Evolutionary conservation across 2,329 filamentous ascomycete species (phyloP).

Genomic region (Ophiostoma pallidulum): DNA sequence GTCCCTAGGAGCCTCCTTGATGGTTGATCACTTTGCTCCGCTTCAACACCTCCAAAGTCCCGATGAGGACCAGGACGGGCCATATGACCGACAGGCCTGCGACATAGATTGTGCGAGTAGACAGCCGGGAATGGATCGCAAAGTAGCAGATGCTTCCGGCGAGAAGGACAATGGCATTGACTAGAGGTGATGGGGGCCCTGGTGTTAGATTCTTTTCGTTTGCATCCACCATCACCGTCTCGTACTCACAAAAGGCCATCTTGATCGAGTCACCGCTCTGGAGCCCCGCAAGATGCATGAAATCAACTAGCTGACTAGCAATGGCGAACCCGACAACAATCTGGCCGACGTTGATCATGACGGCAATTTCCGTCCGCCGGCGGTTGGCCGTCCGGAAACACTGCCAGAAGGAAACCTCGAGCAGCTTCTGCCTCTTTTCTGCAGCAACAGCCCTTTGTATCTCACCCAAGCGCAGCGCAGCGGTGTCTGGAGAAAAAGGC

Average conservation of each 20-base stretch:
- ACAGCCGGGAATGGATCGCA: slow-evolving; percentile 30
- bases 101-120: slow-evolving; percentile 35
- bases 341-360: slow-evolving; percentile 25
- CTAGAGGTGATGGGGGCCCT: too few relatives aligned
- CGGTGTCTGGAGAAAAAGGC: slow-evolving; percentile 20
- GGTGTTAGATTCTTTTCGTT: too few relatives aligned
- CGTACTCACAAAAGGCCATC: slow-evolving; percentile 24
- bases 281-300: slow-evolving; percentile 26
- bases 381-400: slow-evolving; percentile 40
- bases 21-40: slow-evolving; percentile 24
- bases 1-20: slow-evolving; percentile 26
- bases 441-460: slow-evolving; percentile 50
- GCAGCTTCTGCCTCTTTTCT: slow-evolving; percentile 38
- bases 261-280: slow-evolving; percentile 28
- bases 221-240: too few relatives aligned
- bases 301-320: slow-evolving; percentile 24
- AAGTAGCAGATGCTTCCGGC: slow-evolving; percentile 35
- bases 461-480: slow-evolving; percentile 32
- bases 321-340: slow-evolving; percentile 27
- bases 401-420: slow-evolving; percentile 40
- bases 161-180: slow-evolving; percentile 22
- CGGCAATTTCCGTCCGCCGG: slow-evolving; percentile 45
- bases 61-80: slow-evolving; percentile 31
- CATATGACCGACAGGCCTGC: slow-evolving; percentile 27
- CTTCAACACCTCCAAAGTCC: slow-evolving; percentile 31